Evolutionary conservation across 345 rosid species (phyloP).

Genomic region (Syzygium aromaticum): DNA sequence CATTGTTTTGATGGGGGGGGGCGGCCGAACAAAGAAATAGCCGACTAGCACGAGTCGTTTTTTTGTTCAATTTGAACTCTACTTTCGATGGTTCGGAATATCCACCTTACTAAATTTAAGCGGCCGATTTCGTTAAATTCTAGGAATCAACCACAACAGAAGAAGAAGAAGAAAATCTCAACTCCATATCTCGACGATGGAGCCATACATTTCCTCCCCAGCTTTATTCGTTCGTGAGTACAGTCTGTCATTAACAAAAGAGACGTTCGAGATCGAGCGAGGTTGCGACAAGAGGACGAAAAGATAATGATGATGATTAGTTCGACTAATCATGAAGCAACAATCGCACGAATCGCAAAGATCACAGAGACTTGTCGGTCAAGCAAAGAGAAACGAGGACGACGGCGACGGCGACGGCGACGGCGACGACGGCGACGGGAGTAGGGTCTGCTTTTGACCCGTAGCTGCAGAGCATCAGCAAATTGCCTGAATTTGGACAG

Average conservation of each 20-base stretch:
- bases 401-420: background rate
- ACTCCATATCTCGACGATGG: background rate
- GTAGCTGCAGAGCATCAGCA: background rate
- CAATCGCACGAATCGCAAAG: background rate
- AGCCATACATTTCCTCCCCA: background rate
- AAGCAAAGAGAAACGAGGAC: background rate
- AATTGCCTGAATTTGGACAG: background rate
- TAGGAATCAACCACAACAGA: background rate
- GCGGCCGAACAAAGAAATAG: background rate
- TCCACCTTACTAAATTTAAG: background rate
- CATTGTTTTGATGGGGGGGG: background rate
- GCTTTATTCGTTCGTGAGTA: background rate
- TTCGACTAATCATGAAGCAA: background rate
- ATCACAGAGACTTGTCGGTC: background rate
- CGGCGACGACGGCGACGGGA: background rate
- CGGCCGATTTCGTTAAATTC: background rate
- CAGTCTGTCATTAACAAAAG: background rate
- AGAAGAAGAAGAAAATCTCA: background rate
- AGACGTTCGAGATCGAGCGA: background rate
- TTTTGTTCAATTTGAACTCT: background rate
- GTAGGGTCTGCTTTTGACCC: background rate
- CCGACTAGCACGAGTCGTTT: background rate
- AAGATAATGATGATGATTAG: background rate
- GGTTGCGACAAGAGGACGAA: background rate
- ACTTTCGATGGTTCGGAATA: background rate